Conservation (phyloP, 2,329 filamentous ascomycete genomes). For the Cercospora sp. region DNA sequence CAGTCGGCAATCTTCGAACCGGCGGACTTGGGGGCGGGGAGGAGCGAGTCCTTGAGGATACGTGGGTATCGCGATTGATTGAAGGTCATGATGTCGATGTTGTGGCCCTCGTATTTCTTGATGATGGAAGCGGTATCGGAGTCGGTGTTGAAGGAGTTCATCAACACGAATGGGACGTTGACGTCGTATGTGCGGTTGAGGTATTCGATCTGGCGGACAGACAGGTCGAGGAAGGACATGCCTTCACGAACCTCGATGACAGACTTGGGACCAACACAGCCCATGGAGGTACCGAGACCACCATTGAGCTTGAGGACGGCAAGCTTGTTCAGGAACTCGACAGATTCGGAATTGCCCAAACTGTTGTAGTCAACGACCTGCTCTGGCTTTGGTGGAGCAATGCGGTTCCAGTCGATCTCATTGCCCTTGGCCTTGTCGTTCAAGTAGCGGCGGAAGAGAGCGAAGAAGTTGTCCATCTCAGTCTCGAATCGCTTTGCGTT, state of each 20-base stretch:
- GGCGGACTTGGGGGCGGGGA: slow-evolving; percentile 88
- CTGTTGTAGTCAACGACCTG: slow-evolving; percentile 96
- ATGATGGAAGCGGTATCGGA: slow-evolving; percentile 98
- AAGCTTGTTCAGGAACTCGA: slow-evolving; percentile 94
- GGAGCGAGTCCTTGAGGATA: slow-evolving; percentile 96
- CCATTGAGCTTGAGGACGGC: slow-evolving; percentile 99
- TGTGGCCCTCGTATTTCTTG: slow-evolving; percentile 99
- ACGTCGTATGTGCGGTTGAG: slow-evolving; percentile 97
- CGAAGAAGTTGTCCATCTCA: slow-evolving; percentile 99
- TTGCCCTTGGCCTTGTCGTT: slow-evolving; percentile 99
- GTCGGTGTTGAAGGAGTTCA: slow-evolving; percentile 99
- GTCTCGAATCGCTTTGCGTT: slow-evolving; percentile 78
- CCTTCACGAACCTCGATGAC: slow-evolving; percentile 99
- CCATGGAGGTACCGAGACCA: slow-evolving; percentile 99
- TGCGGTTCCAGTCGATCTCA: slow-evolving; percentile 92
- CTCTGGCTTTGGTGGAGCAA: slow-evolving; percentile 85
- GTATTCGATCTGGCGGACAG: slow-evolving; percentile 97
- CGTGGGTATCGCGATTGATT: slow-evolving; percentile 99
- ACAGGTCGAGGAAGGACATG: slow-evolving; percentile 99
- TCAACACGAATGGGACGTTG: slow-evolving; percentile 96
- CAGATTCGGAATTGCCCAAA: slow-evolving; percentile 83
- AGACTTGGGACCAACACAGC: slow-evolving; percentile 97
- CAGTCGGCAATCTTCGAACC: slow-evolving; percentile 90
- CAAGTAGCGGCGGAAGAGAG: slow-evolving; percentile 94
- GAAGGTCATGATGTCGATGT: slow-evolving; percentile 99